Base-by-base conservation (phyloP, 2,329 filamentous ascomycete species). In the Calonectria crousiana region DNA sequence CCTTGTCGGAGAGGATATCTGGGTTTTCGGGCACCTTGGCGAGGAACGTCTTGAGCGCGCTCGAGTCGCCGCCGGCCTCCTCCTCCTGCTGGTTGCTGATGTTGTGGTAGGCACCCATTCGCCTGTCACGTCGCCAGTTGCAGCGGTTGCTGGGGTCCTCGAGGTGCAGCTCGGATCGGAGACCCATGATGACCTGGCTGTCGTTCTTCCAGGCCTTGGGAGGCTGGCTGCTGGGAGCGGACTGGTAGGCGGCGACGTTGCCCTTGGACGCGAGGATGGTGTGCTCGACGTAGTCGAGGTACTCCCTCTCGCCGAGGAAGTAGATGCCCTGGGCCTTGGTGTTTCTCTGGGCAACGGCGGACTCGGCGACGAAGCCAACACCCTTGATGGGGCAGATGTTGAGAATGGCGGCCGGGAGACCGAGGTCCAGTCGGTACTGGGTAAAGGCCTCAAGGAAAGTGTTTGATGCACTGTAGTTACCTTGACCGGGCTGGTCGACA, bases 381-480 rank as follows among this genome's bases (percentile, higher is more conserved):
- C 83, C 86, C 4, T 82, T 81, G 11, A 88, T 79, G 11, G 51
- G 76, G 6, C 79, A 76, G 20, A 89, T 81, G 73, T 88, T 82
- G 4, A 89, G 81, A 20, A 80, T 76, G 0, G 83, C 81, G 4
- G 83, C 85, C 0, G 85, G 80, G 8, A 88, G 80, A 4, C 85
- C 85, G 2, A 77, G 76, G 0, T 70, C 69, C 6, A 80, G 75
- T 14, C 87, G 83, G 67, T 84, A 85, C 20, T 83, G 82, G 4
- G 82, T 83, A 32, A 88, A 83, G 6, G 83, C 78, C 44, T 87
- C 84, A 41, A 87, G 77, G 78, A 84, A 89, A 13, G 83, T 81
- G 75, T 87, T 88, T 20, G 82, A 85, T 0, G 84, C 83, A 5
- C 83, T 79, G 74, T 89, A 89, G 76, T 86, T 87, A 64, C 82